Evolutionary conservation across 2,329 filamentous ascomycete species (phyloP).

Genomic region (Davidsoniella virescens): DNA sequence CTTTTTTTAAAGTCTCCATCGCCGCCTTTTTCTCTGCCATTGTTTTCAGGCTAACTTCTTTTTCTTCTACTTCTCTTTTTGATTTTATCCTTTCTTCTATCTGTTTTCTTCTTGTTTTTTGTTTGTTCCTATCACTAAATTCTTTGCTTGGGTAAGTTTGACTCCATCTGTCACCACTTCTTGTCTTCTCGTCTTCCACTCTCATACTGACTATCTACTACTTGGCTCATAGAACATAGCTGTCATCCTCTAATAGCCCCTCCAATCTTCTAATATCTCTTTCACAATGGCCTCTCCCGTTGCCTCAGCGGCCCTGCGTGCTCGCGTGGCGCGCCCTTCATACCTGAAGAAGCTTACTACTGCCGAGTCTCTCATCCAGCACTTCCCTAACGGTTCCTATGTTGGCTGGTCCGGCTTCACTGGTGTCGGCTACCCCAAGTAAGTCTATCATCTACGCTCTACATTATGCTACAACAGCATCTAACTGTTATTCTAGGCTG

Average conservation of each 20-base stretch:
- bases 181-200: conserved; percentile 11
- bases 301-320: conserved; percentile 59
- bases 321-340: conserved; percentile 57
- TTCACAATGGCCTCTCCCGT: conserved; percentile 30
- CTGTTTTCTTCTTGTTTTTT: background rate
- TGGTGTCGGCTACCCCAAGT: conserved; percentile 76
- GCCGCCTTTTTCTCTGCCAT: conserved; percentile 11
- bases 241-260: conserved; percentile 8
- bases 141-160: no score
- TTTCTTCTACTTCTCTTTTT: conserved; percentile 2
- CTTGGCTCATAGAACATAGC: background rate
- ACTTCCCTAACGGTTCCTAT: conserved; percentile 74
- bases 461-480: no score
- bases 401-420: conserved; percentile 88
- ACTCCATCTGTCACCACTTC: background rate
- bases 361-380: conserved; percentile 61
- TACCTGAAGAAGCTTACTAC: conserved; percentile 67
- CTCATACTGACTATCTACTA: background rate
- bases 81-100: background rate
- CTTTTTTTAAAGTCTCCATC: background rate
- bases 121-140: no score
- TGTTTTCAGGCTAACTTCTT: background rate
- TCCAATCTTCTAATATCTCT: background rate
- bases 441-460: conserved; percentile 10
- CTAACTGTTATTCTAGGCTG: background rate